These are phyloP conservation scores for Draba incana DNA, from an alignment of 345 rosid species.

Conservation along the genomic window DNA sequence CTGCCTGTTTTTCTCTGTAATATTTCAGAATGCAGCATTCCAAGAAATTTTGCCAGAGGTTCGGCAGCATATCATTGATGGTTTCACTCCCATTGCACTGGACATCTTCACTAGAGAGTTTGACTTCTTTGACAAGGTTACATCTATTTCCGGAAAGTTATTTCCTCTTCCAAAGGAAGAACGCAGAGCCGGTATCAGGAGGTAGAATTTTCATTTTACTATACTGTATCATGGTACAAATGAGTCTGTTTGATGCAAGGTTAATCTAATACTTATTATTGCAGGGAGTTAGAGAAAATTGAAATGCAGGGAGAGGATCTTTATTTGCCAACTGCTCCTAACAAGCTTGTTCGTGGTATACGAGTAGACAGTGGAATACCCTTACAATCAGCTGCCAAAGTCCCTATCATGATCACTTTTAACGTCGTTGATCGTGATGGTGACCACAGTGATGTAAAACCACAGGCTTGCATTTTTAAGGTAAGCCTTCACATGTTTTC, in stretches of 20 bases:
- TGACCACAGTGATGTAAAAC: conserved; percentile 59
- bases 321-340: conserved; percentile 94
- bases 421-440: conserved; percentile 88
- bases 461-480: conserved; percentile 99
- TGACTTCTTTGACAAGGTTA: conserved; percentile 92
- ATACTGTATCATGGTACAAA: conserved; percentile 4
- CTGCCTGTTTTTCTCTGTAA: conserved; percentile 19
- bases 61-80: conserved; percentile 82
- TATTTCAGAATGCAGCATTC: conserved; percentile 74
- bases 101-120: conserved; percentile 87
- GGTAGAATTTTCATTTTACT: conserved; percentile 47
- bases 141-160: conserved; percentile 87
- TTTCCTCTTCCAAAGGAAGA: conserved; percentile 88
- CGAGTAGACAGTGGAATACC: conserved; percentile 97
- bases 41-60: conserved; percentile 80
- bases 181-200: conserved; percentile 94
- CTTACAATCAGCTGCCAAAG: conserved; percentile 96
- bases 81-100: conserved; percentile 76
- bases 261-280: conserved; percentile 32
- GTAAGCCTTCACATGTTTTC: conserved; percentile 45
- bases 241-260: conserved; percentile 16
- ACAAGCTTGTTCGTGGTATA: conserved; percentile 87
- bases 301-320: conserved; percentile 86
- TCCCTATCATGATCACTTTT: conserved; percentile 94
- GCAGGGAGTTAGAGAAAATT: conserved; percentile 94